Evolutionary conservation across 129 eudicot species (phyloP), one percentile per base, ranked within the genome.

Genomic region (Smallanthus sonchifolius): DNA sequence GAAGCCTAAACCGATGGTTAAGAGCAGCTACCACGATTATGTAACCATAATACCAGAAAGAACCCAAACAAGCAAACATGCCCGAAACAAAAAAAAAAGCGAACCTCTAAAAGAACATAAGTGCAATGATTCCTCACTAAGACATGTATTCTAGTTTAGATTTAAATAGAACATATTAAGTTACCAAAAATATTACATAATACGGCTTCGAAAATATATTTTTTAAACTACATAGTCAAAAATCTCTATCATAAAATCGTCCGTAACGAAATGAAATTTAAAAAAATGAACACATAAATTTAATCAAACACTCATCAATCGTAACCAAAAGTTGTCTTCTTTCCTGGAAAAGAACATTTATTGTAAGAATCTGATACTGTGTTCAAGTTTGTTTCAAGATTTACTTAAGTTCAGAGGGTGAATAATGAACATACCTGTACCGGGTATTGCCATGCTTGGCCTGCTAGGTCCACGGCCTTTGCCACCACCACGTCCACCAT

Each of bases 261-360:
- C 62, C 81, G 43, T 59, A 9, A 15, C 17, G 30, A 40, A 40
- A 67, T 5, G 3, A 16, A 52, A 16, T 0, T 5, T 51, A 38
- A 2, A 30, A 67, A 32, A 60, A 0, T 1, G 67, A 68, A 67
- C n/a, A n/a, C 59, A 36, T 47, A 60, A 70, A 60, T 65, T 13
- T 7, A 8, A 69, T 20, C 69, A 5, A 20, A 37, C 79, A 13
- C 6, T 49, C n/a, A n/a, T 74, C 77, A 82, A 57, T 87, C 92
- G 45, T 82, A 86, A 56, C 82, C 86, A 47, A 87, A 87, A 7
- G 83, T 82, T 6, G 89, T 84, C 86, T 84, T 87, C 72, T 74
- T 87, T 52, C 92, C 89, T 86, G 91, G 65, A 83, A 38, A 15
- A 48, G 15, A 3, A 48, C 3, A 45, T 14, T 48, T n/a, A n/a